Evolutionary conservation across 1,139 yeast genomes (phyloP).

Genomic region (Yamadazyma dendronema): DNA sequence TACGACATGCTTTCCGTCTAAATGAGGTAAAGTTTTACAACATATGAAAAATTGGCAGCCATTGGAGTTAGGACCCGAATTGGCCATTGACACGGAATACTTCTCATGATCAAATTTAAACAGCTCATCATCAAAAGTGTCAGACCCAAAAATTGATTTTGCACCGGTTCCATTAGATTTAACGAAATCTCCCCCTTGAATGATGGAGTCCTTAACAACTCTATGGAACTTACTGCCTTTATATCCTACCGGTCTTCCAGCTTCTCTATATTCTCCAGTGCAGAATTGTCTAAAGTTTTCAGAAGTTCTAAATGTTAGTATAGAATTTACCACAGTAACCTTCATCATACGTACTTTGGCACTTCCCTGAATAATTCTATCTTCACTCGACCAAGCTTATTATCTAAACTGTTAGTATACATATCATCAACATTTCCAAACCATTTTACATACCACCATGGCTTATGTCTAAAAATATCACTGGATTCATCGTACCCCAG

Average conservation of each 20-base stretch:
- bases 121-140: conserved; percentile 30
- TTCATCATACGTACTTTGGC: conserved; percentile 31
- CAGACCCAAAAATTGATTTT: conserved; percentile 22
- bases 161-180: conserved; percentile 47
- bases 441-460: conserved; percentile 21
- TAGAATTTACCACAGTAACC: background rate
- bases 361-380: conserved; percentile 40
- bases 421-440: too few relatives aligned
- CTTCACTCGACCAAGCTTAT: conserved; percentile 38
- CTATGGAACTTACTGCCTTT: conserved; percentile 28
- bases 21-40: conserved; percentile 19
- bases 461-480: conserved; percentile 34
- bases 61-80: conserved; percentile 33
- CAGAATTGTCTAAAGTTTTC: conserved; percentile 57
- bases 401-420: conserved; percentile 14
- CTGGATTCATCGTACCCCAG: conserved; percentile 19
- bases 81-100: conserved; percentile 35
- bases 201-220: conserved; percentile 27
- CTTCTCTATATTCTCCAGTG: conserved; percentile 47
- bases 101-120: conserved; percentile 26
- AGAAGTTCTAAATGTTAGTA: conserved; percentile 33
- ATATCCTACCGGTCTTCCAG: conserved; percentile 29
- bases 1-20: conserved; percentile 55
- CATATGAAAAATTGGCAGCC: conserved; percentile 38
- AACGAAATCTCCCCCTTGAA: conserved; percentile 38